phyloP scores from a whole-genome alignment of 2,329 filamentous ascomycete species.

The Sclerotinia trifoliorum region DNA sequence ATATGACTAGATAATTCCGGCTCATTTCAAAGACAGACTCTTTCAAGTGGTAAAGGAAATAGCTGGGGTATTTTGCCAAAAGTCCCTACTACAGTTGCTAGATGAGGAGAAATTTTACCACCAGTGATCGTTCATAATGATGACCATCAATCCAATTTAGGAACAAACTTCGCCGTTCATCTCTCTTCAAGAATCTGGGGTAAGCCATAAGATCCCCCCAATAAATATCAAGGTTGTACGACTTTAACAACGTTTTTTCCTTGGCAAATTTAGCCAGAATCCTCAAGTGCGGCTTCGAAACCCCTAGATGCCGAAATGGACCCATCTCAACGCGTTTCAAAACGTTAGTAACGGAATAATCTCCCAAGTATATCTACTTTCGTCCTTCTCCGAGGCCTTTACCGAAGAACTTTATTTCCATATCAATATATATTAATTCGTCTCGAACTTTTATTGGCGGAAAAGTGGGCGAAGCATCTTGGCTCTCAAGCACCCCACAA shows the following conservation, averaged over 20 bases:
- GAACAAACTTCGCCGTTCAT: neutral
- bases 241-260: constrained; percentile 14
- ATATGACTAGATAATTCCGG: no score
- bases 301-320: neutral
- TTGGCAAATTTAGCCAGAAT: constrained; percentile 18
- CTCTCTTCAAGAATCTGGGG: constrained; percentile 13
- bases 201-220: constrained; percentile 15
- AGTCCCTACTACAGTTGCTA: neutral
- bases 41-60: neutral
- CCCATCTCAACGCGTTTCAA: neutral
- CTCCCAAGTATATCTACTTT: neutral
- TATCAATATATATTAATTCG: neutral
- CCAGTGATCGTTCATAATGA: constrained; percentile 3
- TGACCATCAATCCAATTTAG: neutral
- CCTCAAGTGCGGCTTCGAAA: neutral
- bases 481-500: neutral
- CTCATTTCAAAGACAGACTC: neutral
- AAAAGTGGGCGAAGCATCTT: constrained; percentile 6
- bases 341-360: neutral
- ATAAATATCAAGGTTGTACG: neutral
- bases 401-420: neutral
- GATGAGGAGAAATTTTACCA: constrained; percentile 10
- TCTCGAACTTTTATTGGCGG: constrained; percentile 2
- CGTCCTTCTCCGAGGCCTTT: neutral
- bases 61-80: neutral